These are phyloP conservation scores for Groenewaldozyma tartarivorans DNA, from an alignment of 805 yeast species.

Conservation along the genomic window DNA sequence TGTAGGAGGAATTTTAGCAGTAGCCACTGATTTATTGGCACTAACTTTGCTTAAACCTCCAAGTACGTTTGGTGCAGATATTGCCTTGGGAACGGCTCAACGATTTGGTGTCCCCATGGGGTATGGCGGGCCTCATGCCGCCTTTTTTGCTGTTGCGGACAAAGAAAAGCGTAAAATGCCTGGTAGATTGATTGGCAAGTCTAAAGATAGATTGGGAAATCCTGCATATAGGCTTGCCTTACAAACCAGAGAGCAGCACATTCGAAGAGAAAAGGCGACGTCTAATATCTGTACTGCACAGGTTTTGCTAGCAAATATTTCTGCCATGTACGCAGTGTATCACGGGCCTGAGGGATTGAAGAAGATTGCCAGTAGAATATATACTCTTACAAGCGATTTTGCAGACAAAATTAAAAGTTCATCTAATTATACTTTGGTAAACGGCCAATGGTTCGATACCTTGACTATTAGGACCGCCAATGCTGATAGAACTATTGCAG, in stretches of 20 bases:
- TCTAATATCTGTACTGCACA: slow-evolving; percentile 98
- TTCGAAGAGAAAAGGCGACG: slow-evolving; percentile 94
- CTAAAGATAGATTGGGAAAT: slow-evolving; percentile 84
- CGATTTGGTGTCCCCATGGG: slow-evolving; percentile 98
- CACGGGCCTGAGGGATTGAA: slow-evolving; percentile 87
- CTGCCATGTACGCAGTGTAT: slow-evolving; percentile 92
- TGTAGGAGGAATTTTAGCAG: slow-evolving; percentile 65
- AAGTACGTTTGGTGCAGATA: slow-evolving; percentile 77
- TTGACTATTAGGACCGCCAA: slow-evolving; percentile 49
- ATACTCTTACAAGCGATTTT: slow-evolving; percentile 62
- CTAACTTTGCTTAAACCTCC: slow-evolving; percentile 82
- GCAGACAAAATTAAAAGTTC: slow-evolving; percentile 46
- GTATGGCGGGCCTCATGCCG: slow-evolving; percentile 98
- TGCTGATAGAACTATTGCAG: slow-evolving; percentile 46
- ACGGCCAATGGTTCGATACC: slow-evolving; percentile 77
- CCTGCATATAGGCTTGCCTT: slow-evolving; percentile 86
- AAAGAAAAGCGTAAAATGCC: slow-evolving; percentile 86
- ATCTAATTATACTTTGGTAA: slow-evolving; percentile 41
- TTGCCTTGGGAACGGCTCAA: slow-evolving; percentile 87
- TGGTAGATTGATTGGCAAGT: slow-evolving; percentile 88
- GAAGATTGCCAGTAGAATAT: slow-evolving; percentile 67
- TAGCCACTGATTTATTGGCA: slow-evolving; percentile 89
- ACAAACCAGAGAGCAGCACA: slow-evolving; percentile 98
- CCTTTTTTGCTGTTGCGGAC: slow-evolving; percentile 82
- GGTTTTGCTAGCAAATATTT: slow-evolving; percentile 88